Percentiles rank a stretch among this genome's conserved stretches.
Evolutionary conservation across 345 rosid species (phyloP).

Genomic region (Lepidium aucheri): DNA sequence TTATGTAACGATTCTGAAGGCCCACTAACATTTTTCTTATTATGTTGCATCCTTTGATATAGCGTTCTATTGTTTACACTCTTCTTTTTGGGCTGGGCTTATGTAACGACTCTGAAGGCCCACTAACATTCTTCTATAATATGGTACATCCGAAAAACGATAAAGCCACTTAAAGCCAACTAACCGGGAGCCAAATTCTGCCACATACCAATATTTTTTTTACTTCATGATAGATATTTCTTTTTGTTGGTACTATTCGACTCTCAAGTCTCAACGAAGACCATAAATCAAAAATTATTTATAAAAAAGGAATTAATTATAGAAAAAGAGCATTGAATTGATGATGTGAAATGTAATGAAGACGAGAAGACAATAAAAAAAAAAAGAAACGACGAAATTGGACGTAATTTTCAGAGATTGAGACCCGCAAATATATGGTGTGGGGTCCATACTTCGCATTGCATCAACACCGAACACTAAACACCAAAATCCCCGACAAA

Average conservation of each 20-base stretch:
- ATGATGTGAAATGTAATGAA: slow-evolving; percentile 14
- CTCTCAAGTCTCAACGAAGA: not conserved
- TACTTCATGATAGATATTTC: not conserved
- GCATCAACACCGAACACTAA: slow-evolving; percentile 8
- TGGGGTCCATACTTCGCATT: not conserved
- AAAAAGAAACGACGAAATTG: not conserved
- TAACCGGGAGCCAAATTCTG: not conserved
- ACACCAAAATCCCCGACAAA: slow-evolving; percentile 18
- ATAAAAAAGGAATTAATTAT: not conserved
- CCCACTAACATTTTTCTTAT: not conserved
- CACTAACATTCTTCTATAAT: not conserved
- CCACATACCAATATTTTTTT: not conserved
- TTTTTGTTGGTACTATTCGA: not conserved
- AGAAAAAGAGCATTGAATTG: not conserved
- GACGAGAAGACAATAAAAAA: not conserved
- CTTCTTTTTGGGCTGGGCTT: not conserved
- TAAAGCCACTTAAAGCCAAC: not conserved
- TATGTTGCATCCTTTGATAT: no score
- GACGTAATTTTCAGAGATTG: not conserved
- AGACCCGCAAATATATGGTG: slow-evolving; percentile 10
- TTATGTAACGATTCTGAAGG: not conserved
- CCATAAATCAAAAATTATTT: not conserved
- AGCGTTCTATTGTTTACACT: no score
- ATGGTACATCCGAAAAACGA: no score
- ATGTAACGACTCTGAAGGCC: not conserved